Evolutionary conservation across 2,329 filamentous ascomycete genomes (phyloP), one percentile per base, ranked within the genome.

Genomic region (Massarina eburnea): DNA sequence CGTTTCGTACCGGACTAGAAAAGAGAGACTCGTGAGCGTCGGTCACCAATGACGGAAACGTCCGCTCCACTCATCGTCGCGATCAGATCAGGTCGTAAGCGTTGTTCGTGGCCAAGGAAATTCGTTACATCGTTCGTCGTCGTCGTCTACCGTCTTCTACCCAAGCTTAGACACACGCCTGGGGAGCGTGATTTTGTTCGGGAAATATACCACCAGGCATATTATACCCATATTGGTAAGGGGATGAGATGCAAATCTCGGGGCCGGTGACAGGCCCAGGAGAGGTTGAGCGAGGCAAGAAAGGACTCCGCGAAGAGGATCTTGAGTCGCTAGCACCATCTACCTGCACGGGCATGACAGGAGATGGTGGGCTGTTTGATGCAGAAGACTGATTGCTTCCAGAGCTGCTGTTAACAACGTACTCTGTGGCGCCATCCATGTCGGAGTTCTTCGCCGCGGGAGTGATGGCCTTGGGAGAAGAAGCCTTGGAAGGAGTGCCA

Each of bases 401-500:
- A 46, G 58, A 57, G 40, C 41, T 52, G 34, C 52, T 57, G 45
- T 61, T 59, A 21, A 55, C 40, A 37, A 62, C 50, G 45, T 64
- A 60, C 35, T 70, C 68, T 19, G 45, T 42, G 36, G 62, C 54
- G 37, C 67, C 62, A 48, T 71, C 67, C 22, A 48, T 60, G 32
- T 59, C 49, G 12, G 51, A 32, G 41, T 55, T 58, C 34, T 58
- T 61, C 8, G 51, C 47, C 14, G 57, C 43, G 32, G 62, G 60
- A 26, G 64, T 63, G 17, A 58, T 56, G 22, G 46, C 57, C 43
- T 65, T 62, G 4, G 68, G 63, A 30, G 27, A n/a, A 46, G 71
- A 68, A 32, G 61, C 64, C 61, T 74, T 75, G 47, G 63, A 64
- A 44, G 66, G 62, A 42, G 76, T 78, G 46, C 78, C 78, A 70